Conservation (phyloP, 164 flowering plant genomes). For the Stephania japonica region DNA sequence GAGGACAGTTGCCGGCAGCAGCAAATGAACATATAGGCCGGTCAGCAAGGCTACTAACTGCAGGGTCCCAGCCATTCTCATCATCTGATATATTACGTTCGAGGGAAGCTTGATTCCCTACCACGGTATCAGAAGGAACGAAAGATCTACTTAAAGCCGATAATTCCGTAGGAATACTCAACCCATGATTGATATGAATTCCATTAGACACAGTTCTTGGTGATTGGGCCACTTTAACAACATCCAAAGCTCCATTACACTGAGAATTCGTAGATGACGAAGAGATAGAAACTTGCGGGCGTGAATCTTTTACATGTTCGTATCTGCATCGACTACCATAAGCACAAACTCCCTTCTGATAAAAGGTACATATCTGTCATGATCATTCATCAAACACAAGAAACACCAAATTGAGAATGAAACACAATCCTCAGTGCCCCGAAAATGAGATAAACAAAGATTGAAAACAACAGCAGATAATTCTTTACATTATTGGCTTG, state of each 20-base stretch:
- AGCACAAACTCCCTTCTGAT: conserved; percentile 81
- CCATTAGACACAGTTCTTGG: conserved; percentile 17
- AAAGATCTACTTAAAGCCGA: conserved; percentile 32
- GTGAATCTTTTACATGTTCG: conserved; percentile 74
- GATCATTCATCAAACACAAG: conserved; percentile 9
- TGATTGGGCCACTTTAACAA: conserved; percentile 21
- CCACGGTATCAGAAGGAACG: conserved; percentile 23
- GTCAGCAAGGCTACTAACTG: conserved; percentile 35
- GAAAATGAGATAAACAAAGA: not conserved
- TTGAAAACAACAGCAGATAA: not conserved
- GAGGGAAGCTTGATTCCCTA: conserved; percentile 37
- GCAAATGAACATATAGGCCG: conserved; percentile 77
- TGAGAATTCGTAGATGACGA: conserved; percentile 42
- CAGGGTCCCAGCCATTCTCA: conserved; percentile 21
- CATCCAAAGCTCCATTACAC: conserved; percentile 20
- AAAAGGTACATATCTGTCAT: conserved; percentile 79
- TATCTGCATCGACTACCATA: conserved; percentile 93
- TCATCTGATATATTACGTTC: conserved; percentile 19
- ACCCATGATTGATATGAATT: conserved; percentile 3
- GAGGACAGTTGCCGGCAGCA: conserved; percentile 87
- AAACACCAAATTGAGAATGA: not conserved
- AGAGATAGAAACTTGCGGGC: conserved; percentile 29
- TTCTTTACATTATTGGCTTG: conserved; percentile 62
- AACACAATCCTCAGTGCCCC: not conserved
- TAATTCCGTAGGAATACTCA: conserved; percentile 22